These are phyloP conservation scores for Pythium plurisporium DNA, from an alignment of 352 stramenopile genomes.

Conservation along the genomic window DNA sequence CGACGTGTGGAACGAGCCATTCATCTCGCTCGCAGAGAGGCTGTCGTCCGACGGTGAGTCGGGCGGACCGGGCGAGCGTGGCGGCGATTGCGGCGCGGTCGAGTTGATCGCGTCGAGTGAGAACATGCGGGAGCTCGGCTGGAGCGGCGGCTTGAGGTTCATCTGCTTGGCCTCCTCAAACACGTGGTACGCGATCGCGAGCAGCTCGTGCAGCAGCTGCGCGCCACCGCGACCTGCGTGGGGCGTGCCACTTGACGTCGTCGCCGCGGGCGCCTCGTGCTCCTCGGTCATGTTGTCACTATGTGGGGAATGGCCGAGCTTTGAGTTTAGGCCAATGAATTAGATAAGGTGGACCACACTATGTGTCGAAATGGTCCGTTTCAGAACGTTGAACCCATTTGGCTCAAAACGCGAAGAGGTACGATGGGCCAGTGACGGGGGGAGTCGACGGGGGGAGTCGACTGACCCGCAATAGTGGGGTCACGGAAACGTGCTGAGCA, in stretches of 20 bases:
- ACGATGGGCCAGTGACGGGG: not conserved
- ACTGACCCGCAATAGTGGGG: too few relatives aligned
- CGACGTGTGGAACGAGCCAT: slow-evolving; percentile 34
- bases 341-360: not conserved
- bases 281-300: slow-evolving; percentile 33
- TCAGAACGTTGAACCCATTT: slow-evolving; percentile 17
- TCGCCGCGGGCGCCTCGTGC: not conserved
- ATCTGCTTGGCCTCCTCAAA: slow-evolving; percentile 81
- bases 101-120: slow-evolving; percentile 39
- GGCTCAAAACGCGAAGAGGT: not conserved
- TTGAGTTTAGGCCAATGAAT: too few relatives aligned
- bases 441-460: not conserved
- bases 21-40: slow-evolving; percentile 31
- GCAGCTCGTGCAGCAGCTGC: slow-evolving; percentile 61
- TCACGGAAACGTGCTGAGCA: too few relatives aligned
- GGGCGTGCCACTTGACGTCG: not conserved
- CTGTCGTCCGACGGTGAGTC: slow-evolving; percentile 47
- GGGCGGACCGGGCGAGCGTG: slow-evolving; percentile 22
- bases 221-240: slow-evolving; percentile 27
- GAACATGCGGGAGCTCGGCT: slow-evolving; percentile 76
- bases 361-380: slow-evolving; percentile 4
- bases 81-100: slow-evolving; percentile 19
- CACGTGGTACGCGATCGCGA: slow-evolving; percentile 72
- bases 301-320: too few relatives aligned
- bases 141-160: slow-evolving; percentile 79